Percentiles rank a stretch among this genome's conserved stretches.
Conservation (phyloP, 75 land plant species). For the Isoetes taiwanensis region DNA sequence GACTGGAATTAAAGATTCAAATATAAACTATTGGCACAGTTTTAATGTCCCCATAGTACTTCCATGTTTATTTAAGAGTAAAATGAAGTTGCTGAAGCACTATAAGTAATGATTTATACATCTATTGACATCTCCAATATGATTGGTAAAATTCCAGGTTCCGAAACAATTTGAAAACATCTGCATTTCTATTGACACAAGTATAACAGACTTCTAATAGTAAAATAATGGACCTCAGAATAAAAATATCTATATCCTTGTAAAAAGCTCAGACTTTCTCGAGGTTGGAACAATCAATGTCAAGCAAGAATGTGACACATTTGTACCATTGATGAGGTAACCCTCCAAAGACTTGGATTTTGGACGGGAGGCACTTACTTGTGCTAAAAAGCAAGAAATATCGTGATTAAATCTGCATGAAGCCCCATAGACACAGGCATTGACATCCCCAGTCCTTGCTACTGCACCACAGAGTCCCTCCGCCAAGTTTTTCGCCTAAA, state of each 20-base stretch:
- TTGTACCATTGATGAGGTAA: not conserved
- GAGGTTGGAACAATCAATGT: not conserved
- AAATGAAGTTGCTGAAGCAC: too few species aligned
- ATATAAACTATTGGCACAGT: too few species aligned
- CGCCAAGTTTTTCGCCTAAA: constrained; percentile 60
- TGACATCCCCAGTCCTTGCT: constrained; percentile 54
- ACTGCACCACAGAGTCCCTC: constrained; percentile 53
- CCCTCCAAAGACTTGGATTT: too few species aligned
- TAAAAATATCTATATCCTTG: not conserved
- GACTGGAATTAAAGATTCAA: not conserved
- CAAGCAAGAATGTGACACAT: not conserved
- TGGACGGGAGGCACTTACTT: too few species aligned
- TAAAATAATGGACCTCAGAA: not conserved
- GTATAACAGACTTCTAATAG: not conserved
- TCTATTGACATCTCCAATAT: too few species aligned
- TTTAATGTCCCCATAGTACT: too few species aligned
- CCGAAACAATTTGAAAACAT: too few species aligned
- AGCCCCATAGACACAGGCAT: constrained; percentile 44
- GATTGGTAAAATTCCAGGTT: too few species aligned
- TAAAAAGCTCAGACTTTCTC: not conserved
- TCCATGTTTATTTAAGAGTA: too few species aligned
- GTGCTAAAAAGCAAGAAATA: constrained; percentile 54
- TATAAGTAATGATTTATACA: too few species aligned
- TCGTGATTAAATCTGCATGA: constrained; percentile 85
- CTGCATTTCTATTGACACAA: too few species aligned